Conservation (phyloP, 2,329 filamentous ascomycete species). For the Sporothrix mexicana region DNA sequence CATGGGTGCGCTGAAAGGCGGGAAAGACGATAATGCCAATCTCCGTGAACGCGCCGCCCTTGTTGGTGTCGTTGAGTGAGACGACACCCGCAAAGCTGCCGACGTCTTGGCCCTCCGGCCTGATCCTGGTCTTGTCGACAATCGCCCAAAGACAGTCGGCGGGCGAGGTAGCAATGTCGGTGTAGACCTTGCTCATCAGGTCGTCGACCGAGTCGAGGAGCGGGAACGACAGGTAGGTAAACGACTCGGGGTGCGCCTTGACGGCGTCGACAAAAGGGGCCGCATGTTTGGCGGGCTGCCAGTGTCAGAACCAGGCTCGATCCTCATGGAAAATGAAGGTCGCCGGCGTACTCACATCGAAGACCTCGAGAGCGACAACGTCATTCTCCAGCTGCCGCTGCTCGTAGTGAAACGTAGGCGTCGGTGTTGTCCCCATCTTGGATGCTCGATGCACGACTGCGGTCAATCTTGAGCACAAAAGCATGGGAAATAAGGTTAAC, state of each 20-base stretch:
- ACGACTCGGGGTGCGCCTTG: slow-evolving; percentile 16
- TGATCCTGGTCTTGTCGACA: slow-evolving; percentile 16
- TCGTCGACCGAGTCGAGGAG: slow-evolving; percentile 12
- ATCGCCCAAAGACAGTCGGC: slow-evolving; percentile 25
- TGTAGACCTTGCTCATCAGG: slow-evolving; percentile 23
- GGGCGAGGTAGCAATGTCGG: background rate
- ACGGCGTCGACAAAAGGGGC: slow-evolving; percentile 13
- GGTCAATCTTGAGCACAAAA: background rate
- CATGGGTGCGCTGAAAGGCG: slow-evolving; percentile 27
- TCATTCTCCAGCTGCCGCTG: slow-evolving; percentile 2
- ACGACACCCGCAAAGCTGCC: slow-evolving; percentile 23
- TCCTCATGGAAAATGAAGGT: background rate
- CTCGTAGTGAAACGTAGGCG: background rate
- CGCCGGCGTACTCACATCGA: background rate
- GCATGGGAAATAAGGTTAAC: background rate
- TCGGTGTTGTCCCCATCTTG: background rate
- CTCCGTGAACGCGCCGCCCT: background rate
- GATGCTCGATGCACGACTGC: no score
- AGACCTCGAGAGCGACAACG: slow-evolving; percentile 1
- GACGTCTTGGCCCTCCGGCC: background rate
- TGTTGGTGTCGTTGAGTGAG: background rate
- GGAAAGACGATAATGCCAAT: slow-evolving; percentile 31
- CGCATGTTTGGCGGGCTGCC: background rate
- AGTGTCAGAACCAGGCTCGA: background rate
- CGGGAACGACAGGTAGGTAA: slow-evolving; percentile 25